phyloP scores from a whole-genome alignment of 371 early-diverging fungal genomes.

The Enterocytospora artemiae region DNA sequence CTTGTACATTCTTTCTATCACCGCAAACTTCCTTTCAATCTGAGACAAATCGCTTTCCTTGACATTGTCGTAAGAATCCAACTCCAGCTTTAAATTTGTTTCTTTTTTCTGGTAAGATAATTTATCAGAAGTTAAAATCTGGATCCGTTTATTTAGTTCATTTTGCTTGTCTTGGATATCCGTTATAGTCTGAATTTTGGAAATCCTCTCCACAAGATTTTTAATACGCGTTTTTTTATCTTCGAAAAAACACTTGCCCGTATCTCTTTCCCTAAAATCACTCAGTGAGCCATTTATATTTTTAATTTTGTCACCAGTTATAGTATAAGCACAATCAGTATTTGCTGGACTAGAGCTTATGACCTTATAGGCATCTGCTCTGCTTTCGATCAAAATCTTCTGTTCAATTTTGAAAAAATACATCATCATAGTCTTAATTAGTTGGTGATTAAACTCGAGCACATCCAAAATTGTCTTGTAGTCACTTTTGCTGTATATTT shows the following conservation, averaged over 20 bases:
- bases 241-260: slow-evolving; percentile 49
- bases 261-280: slow-evolving; percentile 47
- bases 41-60: slow-evolving; percentile 30
- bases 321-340: slow-evolving; percentile 52
- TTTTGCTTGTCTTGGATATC: not conserved
- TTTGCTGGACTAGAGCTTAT: slow-evolving; percentile 29
- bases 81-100: slow-evolving; percentile 3
- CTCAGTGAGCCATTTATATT: slow-evolving; percentile 43
- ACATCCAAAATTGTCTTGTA: slow-evolving; percentile 49
- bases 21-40: slow-evolving; percentile 39
- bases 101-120: not conserved
- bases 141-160: not conserved
- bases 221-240: slow-evolving; percentile 15
- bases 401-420: slow-evolving; percentile 50
- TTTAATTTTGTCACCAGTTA: slow-evolving; percentile 54
- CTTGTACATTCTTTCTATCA: slow-evolving; percentile 22
- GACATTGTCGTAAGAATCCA: slow-evolving; percentile 23
- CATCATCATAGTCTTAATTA: slow-evolving; percentile 50
- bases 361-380: slow-evolving; percentile 51
- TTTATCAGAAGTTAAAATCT: not conserved
- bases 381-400: slow-evolving; percentile 48
- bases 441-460: slow-evolving; percentile 18
- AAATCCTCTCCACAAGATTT: not conserved
- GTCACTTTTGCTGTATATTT: not conserved
- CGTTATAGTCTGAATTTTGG: not conserved